Base-by-base conservation (phyloP, 306 rosid genomes). In the Oxytropis ochrocephala region DNA sequence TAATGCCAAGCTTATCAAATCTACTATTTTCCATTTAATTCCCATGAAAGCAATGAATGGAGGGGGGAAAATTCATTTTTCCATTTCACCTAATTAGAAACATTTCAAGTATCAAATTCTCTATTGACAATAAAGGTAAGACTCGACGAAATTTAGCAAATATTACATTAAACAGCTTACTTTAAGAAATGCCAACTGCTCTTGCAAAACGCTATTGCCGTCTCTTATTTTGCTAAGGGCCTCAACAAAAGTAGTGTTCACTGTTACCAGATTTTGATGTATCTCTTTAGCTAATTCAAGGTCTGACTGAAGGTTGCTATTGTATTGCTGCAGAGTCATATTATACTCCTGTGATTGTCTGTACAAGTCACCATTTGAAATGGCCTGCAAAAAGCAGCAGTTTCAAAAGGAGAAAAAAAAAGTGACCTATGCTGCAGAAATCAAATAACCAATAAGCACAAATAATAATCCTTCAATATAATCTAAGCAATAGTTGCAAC, bases 131-230 rank as follows among this genome's bases (percentile, higher is more conserved):
- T 7, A 18, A 49, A 3, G 24, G 24, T 11, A 33, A 49, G 18
- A 68, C 18, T 30, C 7, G 51, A 24, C 48, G 8, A 8, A 27
- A 33, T n/a, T 21, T n/a, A 46, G 38, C 12, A 16, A 50, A 63
- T 2, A 44, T 63, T 56, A 30, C 7, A 51, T 6, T 41, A 41
- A 44, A 61, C 0, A 33, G 67, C 84, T 69, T 89, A 94, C 99
- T 80, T 83, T 94, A 3, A 85, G 44, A 16, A 87, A 79, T 77
- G 71, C 48, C 70, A 94, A 36, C 76, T 94, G 88, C 39, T 94
- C 97, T 72, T 94, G 95, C 88, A 94, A 75, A 63, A 90, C 84
- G 78, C 88, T 85, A 54, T 84, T 88, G 89, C 88, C 97, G 17
- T 87, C 94, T 75, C 99, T 88, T 32, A 85, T 75, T 73, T 72